These are phyloP conservation scores for Chamaecrista fasciculata DNA, from an alignment of 306 rosid species.

Conservation along the genomic window DNA sequence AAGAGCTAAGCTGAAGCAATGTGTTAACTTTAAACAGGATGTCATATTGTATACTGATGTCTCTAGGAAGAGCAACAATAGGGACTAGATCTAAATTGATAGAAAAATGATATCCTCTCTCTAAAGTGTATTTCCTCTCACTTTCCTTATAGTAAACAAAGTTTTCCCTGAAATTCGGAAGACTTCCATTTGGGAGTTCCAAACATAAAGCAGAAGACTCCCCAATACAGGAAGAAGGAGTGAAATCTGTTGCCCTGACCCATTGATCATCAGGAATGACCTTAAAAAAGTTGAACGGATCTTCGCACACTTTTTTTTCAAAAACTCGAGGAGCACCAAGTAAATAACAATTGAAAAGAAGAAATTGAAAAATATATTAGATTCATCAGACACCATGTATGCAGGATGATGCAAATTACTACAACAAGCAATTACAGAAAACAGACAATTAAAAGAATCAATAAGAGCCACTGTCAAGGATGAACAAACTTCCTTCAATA, in stretches of 20 bases:
- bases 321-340: constrained; percentile 74
- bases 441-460: too few relatives aligned
- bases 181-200: constrained; percentile 51
- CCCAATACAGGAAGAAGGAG: constrained; percentile 52
- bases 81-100: constrained; percentile 50
- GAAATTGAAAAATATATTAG: constrained; percentile 1
- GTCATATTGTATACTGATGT: constrained; percentile 49
- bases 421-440: neutral
- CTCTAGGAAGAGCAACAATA: constrained; percentile 57
- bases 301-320: constrained; percentile 34
- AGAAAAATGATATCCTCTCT: constrained; percentile 46
- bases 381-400: constrained; percentile 2
- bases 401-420: neutral
- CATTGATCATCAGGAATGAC: constrained; percentile 59
- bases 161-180: constrained; percentile 60
- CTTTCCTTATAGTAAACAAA: constrained; percentile 57
- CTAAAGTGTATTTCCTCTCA: constrained; percentile 33
- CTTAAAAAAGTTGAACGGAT: constrained; percentile 42
- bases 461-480: neutral
- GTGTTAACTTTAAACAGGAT: constrained; percentile 65
- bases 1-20: constrained; percentile 58
- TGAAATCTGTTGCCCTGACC: constrained; percentile 71
- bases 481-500: neutral
- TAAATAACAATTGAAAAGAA: constrained; percentile 41
- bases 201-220: constrained; percentile 69